A percentile compares a stretch with the other conserved stretches of the same genome.
These are phyloP conservation scores for Peronosclerospora sorghi DNA, from an alignment of 352 stramenopile genomes.

Conservation along the genomic window DNA sequence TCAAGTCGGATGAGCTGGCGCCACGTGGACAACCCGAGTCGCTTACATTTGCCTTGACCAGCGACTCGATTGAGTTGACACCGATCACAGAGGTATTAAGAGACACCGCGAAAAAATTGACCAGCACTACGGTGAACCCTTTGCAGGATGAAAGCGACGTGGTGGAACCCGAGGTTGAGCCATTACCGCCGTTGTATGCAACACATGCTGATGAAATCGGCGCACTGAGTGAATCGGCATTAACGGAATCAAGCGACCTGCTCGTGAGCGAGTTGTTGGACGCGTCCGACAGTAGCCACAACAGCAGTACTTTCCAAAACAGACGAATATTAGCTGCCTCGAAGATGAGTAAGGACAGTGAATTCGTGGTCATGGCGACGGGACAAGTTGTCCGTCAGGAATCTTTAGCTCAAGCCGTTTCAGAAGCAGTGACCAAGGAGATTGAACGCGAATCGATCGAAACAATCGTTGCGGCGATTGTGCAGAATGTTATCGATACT, in stretches of 20 bases:
- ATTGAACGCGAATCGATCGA: conserved; percentile 8
- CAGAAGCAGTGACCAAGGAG: neutral
- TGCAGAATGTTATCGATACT: conserved; percentile 13
- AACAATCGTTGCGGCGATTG: conserved; percentile 7
- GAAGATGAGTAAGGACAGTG: conserved; percentile 12
- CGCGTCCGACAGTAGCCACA: conserved; percentile 8
- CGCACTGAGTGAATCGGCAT: conserved; percentile 7
- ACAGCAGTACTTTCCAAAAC: conserved; percentile 4
- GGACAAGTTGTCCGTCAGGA: conserved; percentile 12
- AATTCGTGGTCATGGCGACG: conserved; percentile 22
- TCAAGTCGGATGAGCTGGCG: conserved; percentile 4
- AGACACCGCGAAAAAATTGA: no score
- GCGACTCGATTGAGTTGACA: conserved; percentile 15
- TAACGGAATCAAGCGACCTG: no score
- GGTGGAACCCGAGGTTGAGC: conserved; percentile 12
- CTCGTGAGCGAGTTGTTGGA: conserved; percentile 12
- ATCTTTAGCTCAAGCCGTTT: neutral
- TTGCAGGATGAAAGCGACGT: no score
- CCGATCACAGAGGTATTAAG: conserved; percentile 27
- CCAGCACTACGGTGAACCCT: no score
- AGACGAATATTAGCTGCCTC: conserved; percentile 7
- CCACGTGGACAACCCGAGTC: no score
- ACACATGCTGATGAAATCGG: conserved; percentile 8
- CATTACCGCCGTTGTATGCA: neutral
- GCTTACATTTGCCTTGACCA: conserved; percentile 13